Evolutionary conservation across 1,139 yeast species (phyloP), one percentile per base, ranked within the genome.

Genomic region (Taphrina betulina): DNA sequence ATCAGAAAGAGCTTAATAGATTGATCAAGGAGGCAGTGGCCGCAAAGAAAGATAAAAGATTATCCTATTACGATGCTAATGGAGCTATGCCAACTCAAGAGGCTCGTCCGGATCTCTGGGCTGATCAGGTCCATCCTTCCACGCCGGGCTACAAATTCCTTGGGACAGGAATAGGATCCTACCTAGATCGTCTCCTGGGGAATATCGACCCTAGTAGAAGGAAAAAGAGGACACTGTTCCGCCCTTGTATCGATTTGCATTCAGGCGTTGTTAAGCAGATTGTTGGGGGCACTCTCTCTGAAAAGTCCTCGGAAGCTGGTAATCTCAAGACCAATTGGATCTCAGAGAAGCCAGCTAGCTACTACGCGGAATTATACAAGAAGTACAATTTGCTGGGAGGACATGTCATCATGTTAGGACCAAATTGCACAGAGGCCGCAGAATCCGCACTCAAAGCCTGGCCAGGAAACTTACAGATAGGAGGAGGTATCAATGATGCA

Each of bases 171-270:
- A 16, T 43, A n/a, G 48, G 38, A 10, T 29, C 10, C n/a, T 43
- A 43, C 19, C 10, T 43, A 8, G 24, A 43, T 5, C 16, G 12
- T 5, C 26, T 43, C 12, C 14, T 43, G 34, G 14, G 20, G 17
- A 2, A 10, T 12, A 19, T 3, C 14, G 42, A 45, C 16, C 5
- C 50, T 12, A 8, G 10, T 3, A 24, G n/a, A 12, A 31, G 31
- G 12, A 14, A 2, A 10, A 34, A 16, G 3, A n/a, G 24, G 14
- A 90, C 97, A 0, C 77, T 77, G 59, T 94, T 87, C 71, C 80
- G 92, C 67, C 98, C 97, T 0, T 92, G 98, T 66, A 92, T 92
- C 40, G 98, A 92, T 69, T 82, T 92, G 60, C 98, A 92, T 68
- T 79, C 85, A 3, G 98, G 98, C 1, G 84, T 86, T 63, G 98